Evolutionary conservation across 1,284 basidiomycete species (phyloP), one percentile per base, ranked within the genome.

Genomic region (Inonotus obliquus): DNA sequence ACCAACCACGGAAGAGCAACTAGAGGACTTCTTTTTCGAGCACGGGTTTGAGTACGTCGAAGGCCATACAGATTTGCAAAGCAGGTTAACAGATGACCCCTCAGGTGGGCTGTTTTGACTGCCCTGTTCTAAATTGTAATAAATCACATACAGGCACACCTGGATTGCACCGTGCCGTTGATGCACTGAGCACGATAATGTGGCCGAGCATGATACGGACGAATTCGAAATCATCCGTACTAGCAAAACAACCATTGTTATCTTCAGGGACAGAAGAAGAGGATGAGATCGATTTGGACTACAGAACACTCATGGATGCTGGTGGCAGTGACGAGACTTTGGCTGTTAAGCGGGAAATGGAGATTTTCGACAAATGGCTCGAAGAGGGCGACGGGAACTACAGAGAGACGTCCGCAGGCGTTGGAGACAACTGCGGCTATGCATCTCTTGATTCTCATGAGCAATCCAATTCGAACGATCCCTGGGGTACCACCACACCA

Each of bases 161-260:
- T 17, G 80, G 84, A 7, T 77, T 91, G 25, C 80, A 82, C 41
- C 83, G 91, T 25, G 84, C 91, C 11, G 66, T 89, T 17, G 89
- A 91, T 69, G 87, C 90, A 7, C 74, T 92, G 44, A 87, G 89
- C 70, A 91, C 89, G 0, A 85, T 92, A 66, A 91, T 92, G 86
- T 92, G 90, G 90, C 87, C 90, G 2, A 86, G 86, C 0, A 85
- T 92, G 81, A 72, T 81, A 14, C 79, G 73, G 53, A 69, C 71
- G 60, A 65, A 70, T 17, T 68, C 59, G 63, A 60, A 35, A 23
- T 57, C 53, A 38, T 54, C 57, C 35, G 27, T 54, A 62, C 11
- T 44, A 69, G 7, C 64, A 19, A 23, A 32, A 7, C 51, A 49
- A 27, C n/a, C 32, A 2, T 13, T n/a, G 9, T 13, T 7, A 3